Evolutionary conservation across 169 alveolate genomes (phyloP).

Genomic region (Plasmodium coatneyi): DNA sequence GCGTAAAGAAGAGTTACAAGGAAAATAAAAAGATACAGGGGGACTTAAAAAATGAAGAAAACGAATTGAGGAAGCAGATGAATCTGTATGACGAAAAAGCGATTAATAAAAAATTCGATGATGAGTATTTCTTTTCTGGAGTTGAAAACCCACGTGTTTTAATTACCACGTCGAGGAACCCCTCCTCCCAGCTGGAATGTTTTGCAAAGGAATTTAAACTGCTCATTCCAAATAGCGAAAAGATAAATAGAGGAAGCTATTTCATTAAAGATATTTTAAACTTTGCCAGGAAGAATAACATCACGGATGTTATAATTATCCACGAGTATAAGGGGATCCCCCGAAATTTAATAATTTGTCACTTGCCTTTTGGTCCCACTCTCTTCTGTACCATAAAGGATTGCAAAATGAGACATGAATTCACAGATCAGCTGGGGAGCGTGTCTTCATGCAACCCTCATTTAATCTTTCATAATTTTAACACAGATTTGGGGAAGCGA

Average conservation of each 20-base stretch:
- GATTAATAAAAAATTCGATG: conserved; percentile 92
- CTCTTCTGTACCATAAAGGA: conserved; percentile 96
- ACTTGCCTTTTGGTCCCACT: conserved; percentile 99
- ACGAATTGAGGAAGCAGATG: conserved; percentile 85
- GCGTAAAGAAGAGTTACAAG: conserved; percentile 91
- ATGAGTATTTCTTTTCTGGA: conserved; percentile 92
- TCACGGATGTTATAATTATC: conserved; percentile 92
- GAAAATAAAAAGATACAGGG: conserved; percentile 90
- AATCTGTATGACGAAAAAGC: conserved; percentile 90
- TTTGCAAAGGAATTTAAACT: conserved; percentile 97
- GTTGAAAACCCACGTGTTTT: conserved; percentile 94
- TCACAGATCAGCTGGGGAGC: conserved; percentile 95
- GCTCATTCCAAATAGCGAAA: conserved; percentile 95
- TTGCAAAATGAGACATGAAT: conserved; percentile 97
- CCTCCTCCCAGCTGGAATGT: conserved; percentile 94
- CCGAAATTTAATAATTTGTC: conserved; percentile 97
- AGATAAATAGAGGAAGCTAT: conserved; percentile 97
- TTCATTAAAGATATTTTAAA: conserved; percentile 95
- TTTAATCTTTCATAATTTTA: conserved; percentile 95
- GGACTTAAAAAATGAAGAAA: conserved; percentile 87
- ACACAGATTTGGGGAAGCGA: conserved; percentile 93
- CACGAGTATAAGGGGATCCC: conserved; percentile 95
- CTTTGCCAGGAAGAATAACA: conserved; percentile 93
- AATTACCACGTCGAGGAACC: conserved; percentile 97
- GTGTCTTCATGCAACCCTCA: conserved; percentile 97